These are phyloP conservation scores for Nicotiana sylvestris DNA, from an alignment of 257 asterid species.

Conservation along the genomic window DNA sequence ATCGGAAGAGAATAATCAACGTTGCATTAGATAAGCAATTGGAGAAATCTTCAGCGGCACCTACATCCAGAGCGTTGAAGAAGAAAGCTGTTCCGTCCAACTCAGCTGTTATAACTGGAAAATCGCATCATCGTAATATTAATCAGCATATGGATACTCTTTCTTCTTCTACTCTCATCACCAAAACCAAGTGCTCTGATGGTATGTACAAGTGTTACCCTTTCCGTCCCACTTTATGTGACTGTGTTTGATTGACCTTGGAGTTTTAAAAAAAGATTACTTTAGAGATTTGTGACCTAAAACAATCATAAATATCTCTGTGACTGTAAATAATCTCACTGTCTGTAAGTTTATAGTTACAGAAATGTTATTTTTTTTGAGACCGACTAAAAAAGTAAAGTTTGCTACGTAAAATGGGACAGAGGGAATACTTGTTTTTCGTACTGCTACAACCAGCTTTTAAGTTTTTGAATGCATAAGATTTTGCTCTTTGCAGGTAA, in stretches of 20 bases:
- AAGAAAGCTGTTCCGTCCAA: constrained; percentile 55
- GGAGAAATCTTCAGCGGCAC: constrained; percentile 74
- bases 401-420: too few relatives aligned
- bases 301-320: too few relatives aligned
- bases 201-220: constrained; percentile 16
- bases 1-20: constrained; percentile 81
- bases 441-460: background rate
- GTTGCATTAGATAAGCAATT: constrained; percentile 88
- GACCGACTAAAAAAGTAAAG: too few relatives aligned
- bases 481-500: background rate
- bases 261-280: too few relatives aligned
- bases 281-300: too few relatives aligned
- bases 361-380: too few relatives aligned
- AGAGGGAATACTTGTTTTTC: too few relatives aligned
- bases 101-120: constrained; percentile 36
- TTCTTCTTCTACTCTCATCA: constrained; percentile 23
- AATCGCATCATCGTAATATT: constrained; percentile 35
- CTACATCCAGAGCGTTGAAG: constrained; percentile 61
- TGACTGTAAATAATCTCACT: too few relatives aligned
- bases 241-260: too few relatives aligned
- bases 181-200: constrained; percentile 64
- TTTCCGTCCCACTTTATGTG: too few relatives aligned
- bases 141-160: constrained; percentile 38
- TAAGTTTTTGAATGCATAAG: background rate
- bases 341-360: too few relatives aligned